Conservation (phyloP, 805 yeast species). For the Candida taoyuanica region DNA sequence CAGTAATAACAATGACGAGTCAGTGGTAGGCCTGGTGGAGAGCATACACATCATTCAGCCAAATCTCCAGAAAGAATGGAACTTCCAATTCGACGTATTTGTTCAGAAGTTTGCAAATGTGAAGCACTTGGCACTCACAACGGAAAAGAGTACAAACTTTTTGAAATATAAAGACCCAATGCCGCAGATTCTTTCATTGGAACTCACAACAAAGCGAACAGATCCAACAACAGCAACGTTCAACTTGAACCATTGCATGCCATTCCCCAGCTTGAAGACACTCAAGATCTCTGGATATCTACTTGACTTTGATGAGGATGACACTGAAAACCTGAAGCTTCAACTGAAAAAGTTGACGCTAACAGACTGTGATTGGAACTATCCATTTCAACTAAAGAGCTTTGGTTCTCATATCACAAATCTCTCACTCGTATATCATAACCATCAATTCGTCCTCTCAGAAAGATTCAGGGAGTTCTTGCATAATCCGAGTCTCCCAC, state of each 20-base stretch:
- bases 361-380: slow-evolving; percentile 51
- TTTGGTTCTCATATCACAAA: slow-evolving; percentile 26
- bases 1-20: no score
- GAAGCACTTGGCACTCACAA: slow-evolving; percentile 21
- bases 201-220: slow-evolving; percentile 19
- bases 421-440: slow-evolving; percentile 27
- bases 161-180: slow-evolving; percentile 28
- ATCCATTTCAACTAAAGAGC: slow-evolving; percentile 42
- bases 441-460: slow-evolving; percentile 32
- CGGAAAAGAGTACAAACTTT: slow-evolving; percentile 31
- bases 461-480: slow-evolving; percentile 32
- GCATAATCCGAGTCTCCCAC: slow-evolving; percentile 27
- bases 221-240: slow-evolving; percentile 29
- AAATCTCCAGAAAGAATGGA: slow-evolving; percentile 33
- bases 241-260: slow-evolving; percentile 39
- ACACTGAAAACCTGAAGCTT: slow-evolving; percentile 19
- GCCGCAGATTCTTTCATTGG: slow-evolving; percentile 15
- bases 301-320: slow-evolving; percentile 39
- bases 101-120: slow-evolving; percentile 23
- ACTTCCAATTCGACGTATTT: slow-evolving; percentile 28
- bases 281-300: slow-evolving; percentile 37
- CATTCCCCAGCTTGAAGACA: slow-evolving; percentile 31
- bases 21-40: slow-evolving; percentile 20
- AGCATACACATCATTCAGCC: slow-evolving; percentile 25
- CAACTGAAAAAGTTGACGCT: slow-evolving; percentile 27